Evolutionary conservation across 345 rosid genomes (phyloP), one percentile per base, ranked within the genome.

Genomic region (Durio zibethinus): DNA sequence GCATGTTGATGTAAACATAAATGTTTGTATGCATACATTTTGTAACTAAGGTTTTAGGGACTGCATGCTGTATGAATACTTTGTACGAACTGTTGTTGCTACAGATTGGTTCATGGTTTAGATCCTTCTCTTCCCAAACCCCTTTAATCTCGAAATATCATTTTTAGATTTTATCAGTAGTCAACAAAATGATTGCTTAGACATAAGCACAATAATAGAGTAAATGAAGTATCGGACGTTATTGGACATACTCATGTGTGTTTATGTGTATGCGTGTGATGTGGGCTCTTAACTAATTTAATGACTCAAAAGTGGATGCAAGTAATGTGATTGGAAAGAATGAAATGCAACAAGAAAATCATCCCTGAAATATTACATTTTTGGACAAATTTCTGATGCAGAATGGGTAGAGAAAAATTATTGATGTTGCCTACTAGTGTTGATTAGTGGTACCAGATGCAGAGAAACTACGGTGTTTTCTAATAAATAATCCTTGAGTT

Each of bases 11-110:
- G 21, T 16, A 48, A 5, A 20, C 15, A 43, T 25, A 18, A 15
- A 29, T 29, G 36, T 43, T 27, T 4, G 10, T 35, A 23, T 60
- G 57, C 59, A 40, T 38, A 52, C 52, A 73, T 73, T 35, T 74
- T 74, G 35, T 21, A 54, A 36, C 65, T 57, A 40, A 73, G 10
- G 7, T 73, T 38, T 23, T 56, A 36, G 33, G 64, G 54, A 14
- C 36, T 65, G 72, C 23, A 52, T n/a, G 47, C 7, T 75, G 60
- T 7, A 62, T 48, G 78, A 75, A 29, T 45, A 45, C 14, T 75
- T 36, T 35, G 15, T 73, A 45, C 27, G 29, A 33, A 29, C 20
- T 75, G 2, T 27, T 60, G 21, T 72, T 21, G 53, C 31, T n/a
- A 43, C 20, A 60, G 20, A 60, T 50, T 50, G 10, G 8, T 38